Base-by-base conservation (phyloP, 2,329 filamentous ascomycete species). In the Lachnellula suecica region DNA sequence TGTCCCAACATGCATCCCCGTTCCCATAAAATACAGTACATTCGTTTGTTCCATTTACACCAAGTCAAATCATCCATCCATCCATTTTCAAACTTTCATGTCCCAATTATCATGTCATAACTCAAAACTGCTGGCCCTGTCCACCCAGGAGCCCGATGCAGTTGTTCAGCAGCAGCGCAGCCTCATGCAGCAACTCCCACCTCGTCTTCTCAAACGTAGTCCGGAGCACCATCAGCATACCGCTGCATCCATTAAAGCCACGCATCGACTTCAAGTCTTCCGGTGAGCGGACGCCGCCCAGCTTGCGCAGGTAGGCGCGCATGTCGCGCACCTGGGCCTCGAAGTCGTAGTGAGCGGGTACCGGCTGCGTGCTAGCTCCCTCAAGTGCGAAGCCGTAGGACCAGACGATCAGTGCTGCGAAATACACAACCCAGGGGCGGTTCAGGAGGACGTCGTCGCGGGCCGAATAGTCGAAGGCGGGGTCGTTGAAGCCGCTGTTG, bases 351-450 rank as follows among this genome's bases (percentile, higher is more conserved):
- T 78, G 46, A 49, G 72, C 62, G 2, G 68, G 68, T 11, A 71
- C 61, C 2, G 72, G 65, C 4, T 70, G 72, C 6, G 78, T 74
- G 52, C 89, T 82, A 0, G 91, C 82, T 0, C 94, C 94, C 61
- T 97, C 94, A 19, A 96, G 75, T 0, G 93, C 91, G 67, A 85
- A 97, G 2, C 92, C 93, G 64, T 97, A 99, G 54, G 85, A 91
- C 94, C 94, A 99, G 1, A 97, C 89, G 20, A 97, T 90, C 13
- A 99, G 78, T 0, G 87, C 85, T 1, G 94, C 90, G 66, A 96
- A 95, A 71, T 97, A 99, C 47, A 97, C 76, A 10, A 97, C 91
- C 93, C 94, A 99, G 0, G 93, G 90, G 15, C 94, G 81, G 65
- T 97, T 96, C 54, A 97, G 79, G 2, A 97, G 78, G 48, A 91